Conservation (phyloP, 148 eudicot genomes). For the Nyssa sinensis region DNA sequence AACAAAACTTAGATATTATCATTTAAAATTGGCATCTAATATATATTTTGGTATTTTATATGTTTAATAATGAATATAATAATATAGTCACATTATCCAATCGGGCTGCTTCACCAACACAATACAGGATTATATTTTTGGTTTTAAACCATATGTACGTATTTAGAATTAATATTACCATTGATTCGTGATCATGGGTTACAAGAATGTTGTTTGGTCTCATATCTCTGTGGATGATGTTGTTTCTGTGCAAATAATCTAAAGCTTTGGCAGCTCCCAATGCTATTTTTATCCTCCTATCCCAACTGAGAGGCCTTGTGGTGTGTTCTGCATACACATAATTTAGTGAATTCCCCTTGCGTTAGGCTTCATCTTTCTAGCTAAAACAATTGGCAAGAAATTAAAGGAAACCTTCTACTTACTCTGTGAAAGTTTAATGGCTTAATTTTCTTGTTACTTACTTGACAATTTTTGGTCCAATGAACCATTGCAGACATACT, state of each 20-base stretch:
- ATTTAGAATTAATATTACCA: constrained; percentile 27
- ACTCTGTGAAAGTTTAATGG: neutral
- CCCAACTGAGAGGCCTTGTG: constrained; percentile 31
- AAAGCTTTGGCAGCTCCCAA: constrained; percentile 45
- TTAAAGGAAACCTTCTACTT: too few species aligned
- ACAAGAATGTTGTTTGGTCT: constrained; percentile 43
- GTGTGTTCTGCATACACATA: constrained; percentile 23
- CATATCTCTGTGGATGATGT: constrained; percentile 47
- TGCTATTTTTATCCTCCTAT: constrained; percentile 42
- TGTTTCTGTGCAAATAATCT: constrained; percentile 36
- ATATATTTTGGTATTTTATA: too few species aligned
- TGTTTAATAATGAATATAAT: too few species aligned
- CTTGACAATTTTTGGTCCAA: constrained; percentile 34
- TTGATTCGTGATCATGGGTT: constrained; percentile 44
- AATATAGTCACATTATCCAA: too few species aligned
- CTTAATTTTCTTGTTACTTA: constrained; percentile 19
- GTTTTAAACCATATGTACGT: too few species aligned
- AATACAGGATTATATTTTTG: too few species aligned
- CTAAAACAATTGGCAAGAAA: too few species aligned
- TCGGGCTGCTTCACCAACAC: too few species aligned
- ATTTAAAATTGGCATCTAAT: too few species aligned
- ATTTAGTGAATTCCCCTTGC: neutral
- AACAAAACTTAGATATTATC: too few species aligned
- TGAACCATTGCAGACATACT: constrained; percentile 40
- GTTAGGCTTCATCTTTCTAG: neutral